Conservation (phyloP, 768 basidiomycete genomes). For the Stropharia rugosoannulata region DNA sequence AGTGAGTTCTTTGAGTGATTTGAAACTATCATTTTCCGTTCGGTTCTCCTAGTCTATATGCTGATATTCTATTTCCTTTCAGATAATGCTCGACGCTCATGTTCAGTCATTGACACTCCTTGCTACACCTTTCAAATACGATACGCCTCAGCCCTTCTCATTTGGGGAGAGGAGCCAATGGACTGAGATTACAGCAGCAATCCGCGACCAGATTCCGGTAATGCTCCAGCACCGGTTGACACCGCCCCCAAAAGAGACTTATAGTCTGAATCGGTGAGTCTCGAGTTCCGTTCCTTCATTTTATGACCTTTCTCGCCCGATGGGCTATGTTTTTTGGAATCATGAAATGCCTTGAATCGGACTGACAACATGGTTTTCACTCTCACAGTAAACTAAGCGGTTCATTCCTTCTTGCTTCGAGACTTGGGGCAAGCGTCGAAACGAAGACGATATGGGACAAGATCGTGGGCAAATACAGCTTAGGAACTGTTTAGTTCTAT, state of each 20-base stretch:
- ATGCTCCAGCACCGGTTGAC: constrained; percentile 90
- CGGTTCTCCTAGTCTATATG: neutral
- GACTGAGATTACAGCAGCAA: constrained; percentile 72
- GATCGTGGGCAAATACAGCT: constrained; percentile 47
- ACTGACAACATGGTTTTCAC: neutral
- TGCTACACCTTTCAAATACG: constrained; percentile 77
- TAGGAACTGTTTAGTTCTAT: constrained; percentile 2
- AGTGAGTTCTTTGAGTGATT: constrained; percentile 33
- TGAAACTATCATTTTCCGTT: neutral
- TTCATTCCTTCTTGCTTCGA: constrained; percentile 74
- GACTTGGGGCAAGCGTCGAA: constrained; percentile 72
- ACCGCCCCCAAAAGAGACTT: constrained; percentile 93
- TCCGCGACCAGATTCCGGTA: constrained; percentile 79
- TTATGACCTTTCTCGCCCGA: neutral
- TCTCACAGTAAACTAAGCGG: constrained; percentile 73
- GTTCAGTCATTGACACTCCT: constrained; percentile 80
- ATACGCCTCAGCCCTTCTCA: constrained; percentile 69
- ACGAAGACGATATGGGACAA: constrained; percentile 76
- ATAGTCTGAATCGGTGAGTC: constrained; percentile 83
- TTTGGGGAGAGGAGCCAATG: constrained; percentile 70
- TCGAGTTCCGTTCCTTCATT: neutral
- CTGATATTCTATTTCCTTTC: neutral
- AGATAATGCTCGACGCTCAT: constrained; percentile 89
- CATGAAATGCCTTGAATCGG: neutral
- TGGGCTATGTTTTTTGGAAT: neutral